These are phyloP conservation scores for Peronosclerospora sorghi DNA, from an alignment of 352 stramenopile species.

Conservation along the genomic window DNA sequence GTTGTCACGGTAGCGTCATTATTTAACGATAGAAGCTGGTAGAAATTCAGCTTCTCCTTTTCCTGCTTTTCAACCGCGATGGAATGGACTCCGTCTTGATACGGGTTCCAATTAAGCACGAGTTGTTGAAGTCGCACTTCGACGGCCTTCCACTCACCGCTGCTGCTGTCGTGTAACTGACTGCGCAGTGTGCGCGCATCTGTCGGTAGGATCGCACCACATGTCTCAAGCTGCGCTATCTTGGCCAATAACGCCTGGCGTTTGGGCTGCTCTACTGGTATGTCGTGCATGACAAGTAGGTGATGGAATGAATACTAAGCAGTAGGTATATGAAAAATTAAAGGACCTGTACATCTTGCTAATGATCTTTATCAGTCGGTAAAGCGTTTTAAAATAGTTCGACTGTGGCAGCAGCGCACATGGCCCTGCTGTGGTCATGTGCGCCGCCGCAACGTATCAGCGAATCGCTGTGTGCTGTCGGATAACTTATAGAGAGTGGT, in stretches of 20 bases:
- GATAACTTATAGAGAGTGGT: no score
- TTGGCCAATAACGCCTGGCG: conserved; percentile 32
- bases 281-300: no score
- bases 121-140: conserved; percentile 50
- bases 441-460: no score
- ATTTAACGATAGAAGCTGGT: conserved; percentile 40
- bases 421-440: no score
- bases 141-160: conserved; percentile 44
- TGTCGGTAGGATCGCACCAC: conserved; percentile 39
- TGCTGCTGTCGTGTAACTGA: conserved; percentile 53
- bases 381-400: no score
- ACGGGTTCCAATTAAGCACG: conserved; percentile 60
- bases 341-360: no score
- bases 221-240: conserved; percentile 41
- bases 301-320: no score
- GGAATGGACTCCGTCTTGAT: conserved; percentile 35
- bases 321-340: no score
- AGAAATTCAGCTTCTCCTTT: conserved; percentile 45
- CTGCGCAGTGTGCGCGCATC: conserved; percentile 57
- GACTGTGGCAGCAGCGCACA: no score
- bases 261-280: conserved; percentile 17
- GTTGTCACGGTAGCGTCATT: conserved; percentile 14
- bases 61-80: background rate
- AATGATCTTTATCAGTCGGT: no score
- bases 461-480: no score